These are phyloP conservation scores for Chaetomium strumarium DNA, from an alignment of 2,329 filamentous ascomycete species.

Conservation along the genomic window DNA sequence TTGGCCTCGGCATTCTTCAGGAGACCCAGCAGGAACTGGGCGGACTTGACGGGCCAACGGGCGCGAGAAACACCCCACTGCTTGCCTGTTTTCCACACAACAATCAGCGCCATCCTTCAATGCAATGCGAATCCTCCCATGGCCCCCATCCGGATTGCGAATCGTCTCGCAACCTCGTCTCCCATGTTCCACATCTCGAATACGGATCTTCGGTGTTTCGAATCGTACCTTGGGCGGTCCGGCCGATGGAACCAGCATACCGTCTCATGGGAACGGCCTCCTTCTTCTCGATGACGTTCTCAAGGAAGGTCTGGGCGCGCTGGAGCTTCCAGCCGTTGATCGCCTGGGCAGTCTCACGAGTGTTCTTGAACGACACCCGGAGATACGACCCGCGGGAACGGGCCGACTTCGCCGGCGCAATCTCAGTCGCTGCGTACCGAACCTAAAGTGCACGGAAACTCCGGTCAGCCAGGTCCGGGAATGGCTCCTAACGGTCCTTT, in stretches of 20 bases:
- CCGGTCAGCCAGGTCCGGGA: constrained; percentile 18
- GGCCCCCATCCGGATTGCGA: not conserved
- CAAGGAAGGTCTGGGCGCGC: constrained; percentile 92
- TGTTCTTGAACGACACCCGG: constrained; percentile 99
- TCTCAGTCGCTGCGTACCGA: constrained; percentile 91
- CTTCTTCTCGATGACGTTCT: constrained; percentile 95
- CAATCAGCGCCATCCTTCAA: constrained; percentile 19
- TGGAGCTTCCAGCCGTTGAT: constrained; percentile 99
- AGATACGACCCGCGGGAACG: constrained; percentile 98
- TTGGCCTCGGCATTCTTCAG: constrained; percentile 98
- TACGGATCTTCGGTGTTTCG: constrained; percentile 1
- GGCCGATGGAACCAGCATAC: constrained; percentile 92
- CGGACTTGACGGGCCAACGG: constrained; percentile 99
- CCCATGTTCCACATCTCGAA: not conserved
- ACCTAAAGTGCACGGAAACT: constrained; percentile 50
- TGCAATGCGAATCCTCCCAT: constrained; percentile 17
- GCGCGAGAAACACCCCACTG: constrained; percentile 96
- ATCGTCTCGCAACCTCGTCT: not conserved
- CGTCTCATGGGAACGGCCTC: constrained; percentile 98
- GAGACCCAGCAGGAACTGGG: constrained; percentile 94
- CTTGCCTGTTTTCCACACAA: constrained; percentile 63
- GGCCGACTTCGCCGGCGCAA: constrained; percentile 86
- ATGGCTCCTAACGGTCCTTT: constrained; percentile 4
- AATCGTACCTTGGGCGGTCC: constrained; percentile 91
- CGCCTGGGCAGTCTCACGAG: constrained; percentile 97